phyloP scores from a whole-genome alignment of 1,284 basidiomycete species.

The Farysia itapuensis region DNA sequence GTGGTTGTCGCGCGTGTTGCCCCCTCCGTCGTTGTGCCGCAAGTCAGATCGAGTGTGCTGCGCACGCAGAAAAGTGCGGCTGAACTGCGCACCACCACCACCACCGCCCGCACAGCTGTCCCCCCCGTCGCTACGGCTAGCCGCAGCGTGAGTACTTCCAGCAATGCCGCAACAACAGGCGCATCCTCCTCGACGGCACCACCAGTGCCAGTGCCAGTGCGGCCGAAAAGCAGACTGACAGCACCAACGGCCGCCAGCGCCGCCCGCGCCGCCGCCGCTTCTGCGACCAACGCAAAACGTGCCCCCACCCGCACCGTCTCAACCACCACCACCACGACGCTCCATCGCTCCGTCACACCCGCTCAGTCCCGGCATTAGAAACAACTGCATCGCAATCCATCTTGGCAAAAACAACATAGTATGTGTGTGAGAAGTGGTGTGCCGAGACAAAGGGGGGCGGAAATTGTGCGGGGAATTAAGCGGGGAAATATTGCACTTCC shows the following conservation, averaged over 20 bases:
- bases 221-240: conserved; percentile 8
- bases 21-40: no score
- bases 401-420: no score
- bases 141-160: neutral
- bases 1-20: no score
- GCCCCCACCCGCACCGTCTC: neutral
- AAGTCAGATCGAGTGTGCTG: neutral
- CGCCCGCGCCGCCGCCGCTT: conserved; percentile 20
- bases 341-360: no score
- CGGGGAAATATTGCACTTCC: no score
- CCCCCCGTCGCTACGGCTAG: neutral
- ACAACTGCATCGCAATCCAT: no score
- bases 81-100: conserved; percentile 1
- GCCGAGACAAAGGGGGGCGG: no score
- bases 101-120: neutral
- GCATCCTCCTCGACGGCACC: conserved; percentile 3
- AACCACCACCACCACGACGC: neutral
- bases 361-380: no score
- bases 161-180: conserved; percentile 7
- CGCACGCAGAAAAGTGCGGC: conserved; percentile 17
- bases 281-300: no score
- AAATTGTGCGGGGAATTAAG: no score
- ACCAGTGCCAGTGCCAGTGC: neutral
- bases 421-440: no score
- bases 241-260: conserved; percentile 25